Evolutionary conservation across 805 yeast species (phyloP), one percentile per base, ranked within the genome.

Genomic region (Pichia occidentalis): DNA sequence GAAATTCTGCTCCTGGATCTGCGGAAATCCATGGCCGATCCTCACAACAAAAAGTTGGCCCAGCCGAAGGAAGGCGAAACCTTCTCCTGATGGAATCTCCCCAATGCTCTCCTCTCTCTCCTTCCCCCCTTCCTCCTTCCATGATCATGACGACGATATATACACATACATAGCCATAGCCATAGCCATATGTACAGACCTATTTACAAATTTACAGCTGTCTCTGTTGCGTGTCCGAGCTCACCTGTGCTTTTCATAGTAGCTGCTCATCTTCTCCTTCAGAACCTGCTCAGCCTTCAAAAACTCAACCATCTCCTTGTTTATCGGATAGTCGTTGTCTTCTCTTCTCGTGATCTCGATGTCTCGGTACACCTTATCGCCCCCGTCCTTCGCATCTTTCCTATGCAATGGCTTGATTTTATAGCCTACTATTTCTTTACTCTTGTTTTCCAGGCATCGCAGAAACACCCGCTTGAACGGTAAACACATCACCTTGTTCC

Each of bases 11-110:
- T 92, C 47, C 71, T 88, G 47, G 97, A 88, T 53, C 64, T 92
- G 52, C 75, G 98, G 65, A 83, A 83, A 50, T 85, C 79, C 49
- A 90, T 92, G 97, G 95, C 95, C 1, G 61, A 74, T 16, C 73
- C 90, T 4, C 60, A 77, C 10, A 87, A 92, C 60, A 80, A 87
- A 66, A 86, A 85, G 64, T 67, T 90, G 46, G 68, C 80, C 8
- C 99, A 92, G 65, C 99, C 98, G 11, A 65, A 81, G 9, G 99
- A 92, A 65, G 97, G 97, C 8, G 63, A 81, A 25, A 75, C 79
- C 17, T 38, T 35, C 19, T 30, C 23, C n/a, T n/a, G n/a, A n/a
- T n/a, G n/a, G n/a, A n/a, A n/a, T n/a, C n/a, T n/a, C n/a, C n/a
- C n/a, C n/a, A n/a, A n/a, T n/a, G n/a, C n/a, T n/a, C n/a, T n/a